Evolutionary conservation across 2,329 filamentous ascomycete species (phyloP).

Genomic region (Cladophialophora psammophila): DNA sequence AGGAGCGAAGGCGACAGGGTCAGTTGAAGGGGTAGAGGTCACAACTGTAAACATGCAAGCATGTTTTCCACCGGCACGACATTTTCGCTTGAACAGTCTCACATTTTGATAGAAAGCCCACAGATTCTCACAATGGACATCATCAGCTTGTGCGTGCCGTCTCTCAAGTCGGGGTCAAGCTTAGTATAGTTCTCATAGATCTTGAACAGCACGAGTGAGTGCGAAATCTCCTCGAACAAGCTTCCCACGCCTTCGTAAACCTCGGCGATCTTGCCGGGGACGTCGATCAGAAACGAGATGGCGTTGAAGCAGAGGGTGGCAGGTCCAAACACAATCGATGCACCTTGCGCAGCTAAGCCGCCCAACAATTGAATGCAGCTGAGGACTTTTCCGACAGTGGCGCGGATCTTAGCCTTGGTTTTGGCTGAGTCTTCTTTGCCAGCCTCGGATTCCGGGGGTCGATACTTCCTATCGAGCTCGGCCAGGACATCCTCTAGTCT

Average conservation of each 20-base stretch:
- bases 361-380: conserved; percentile 6
- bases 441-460: background rate
- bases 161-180: conserved; percentile 34
- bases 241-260: conserved; percentile 43
- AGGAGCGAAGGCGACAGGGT: background rate
- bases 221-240: conserved; percentile 42
- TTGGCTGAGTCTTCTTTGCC: background rate
- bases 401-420: background rate
- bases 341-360: conserved; percentile 6
- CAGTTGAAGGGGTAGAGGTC: background rate
- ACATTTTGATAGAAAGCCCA: background rate
- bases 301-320: conserved; percentile 44
- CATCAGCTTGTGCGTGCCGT: conserved; percentile 31
- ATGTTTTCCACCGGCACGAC: background rate
- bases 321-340: conserved; percentile 40
- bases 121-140: background rate
- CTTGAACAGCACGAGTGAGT: conserved; percentile 31
- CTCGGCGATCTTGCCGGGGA: conserved; percentile 43
- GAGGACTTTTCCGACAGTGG: conserved; percentile 4
- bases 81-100: background rate
- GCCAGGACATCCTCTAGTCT: conserved; percentile 3
- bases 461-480: background rate
- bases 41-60: background rate
- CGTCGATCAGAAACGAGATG: conserved; percentile 42
- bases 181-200: background rate